Percentiles rank a stretch among this genome's conserved stretches.
phyloP scores from a whole-genome alignment of 2,329 filamentous ascomycete genomes.

The Aspergillus unguis region DNA sequence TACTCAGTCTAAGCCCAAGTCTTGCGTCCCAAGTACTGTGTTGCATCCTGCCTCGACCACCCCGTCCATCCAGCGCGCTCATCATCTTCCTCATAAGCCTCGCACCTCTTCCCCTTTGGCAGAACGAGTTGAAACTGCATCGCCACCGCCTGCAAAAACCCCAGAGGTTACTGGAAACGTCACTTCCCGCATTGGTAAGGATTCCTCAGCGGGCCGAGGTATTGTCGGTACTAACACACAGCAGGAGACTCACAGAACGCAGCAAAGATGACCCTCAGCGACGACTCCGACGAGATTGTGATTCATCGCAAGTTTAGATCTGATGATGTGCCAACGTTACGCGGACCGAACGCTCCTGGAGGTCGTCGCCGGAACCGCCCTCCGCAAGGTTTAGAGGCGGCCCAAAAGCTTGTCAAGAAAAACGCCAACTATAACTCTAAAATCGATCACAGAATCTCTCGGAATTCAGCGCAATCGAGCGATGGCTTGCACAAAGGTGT shows the following conservation, averaged over 20 bases:
- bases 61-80: no score
- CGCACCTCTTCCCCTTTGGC: background rate
- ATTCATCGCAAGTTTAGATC: slow-evolving; percentile 6
- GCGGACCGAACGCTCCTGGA: background rate
- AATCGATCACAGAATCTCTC: slow-evolving; percentile 10
- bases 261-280: slow-evolving; percentile 13
- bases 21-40: no score
- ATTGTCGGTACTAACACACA: slow-evolving; percentile 1
- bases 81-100: background rate
- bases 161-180: background rate
- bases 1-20: background rate
- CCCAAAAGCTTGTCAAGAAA: no score
- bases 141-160: no score
- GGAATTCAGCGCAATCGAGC: background rate
- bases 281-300: slow-evolving; percentile 24
- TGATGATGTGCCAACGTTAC: background rate
- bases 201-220: background rate
- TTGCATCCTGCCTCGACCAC: no score
- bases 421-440: background rate
- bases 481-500: slow-evolving; percentile 3
- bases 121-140: background rate
- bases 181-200: background rate
- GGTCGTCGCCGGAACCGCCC: no score
- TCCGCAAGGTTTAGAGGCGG: no score
- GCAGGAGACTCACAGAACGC: background rate